Conservation (phyloP, 2,329 filamentous ascomycete species). For the Torrubiella hemipterigena region DNA sequence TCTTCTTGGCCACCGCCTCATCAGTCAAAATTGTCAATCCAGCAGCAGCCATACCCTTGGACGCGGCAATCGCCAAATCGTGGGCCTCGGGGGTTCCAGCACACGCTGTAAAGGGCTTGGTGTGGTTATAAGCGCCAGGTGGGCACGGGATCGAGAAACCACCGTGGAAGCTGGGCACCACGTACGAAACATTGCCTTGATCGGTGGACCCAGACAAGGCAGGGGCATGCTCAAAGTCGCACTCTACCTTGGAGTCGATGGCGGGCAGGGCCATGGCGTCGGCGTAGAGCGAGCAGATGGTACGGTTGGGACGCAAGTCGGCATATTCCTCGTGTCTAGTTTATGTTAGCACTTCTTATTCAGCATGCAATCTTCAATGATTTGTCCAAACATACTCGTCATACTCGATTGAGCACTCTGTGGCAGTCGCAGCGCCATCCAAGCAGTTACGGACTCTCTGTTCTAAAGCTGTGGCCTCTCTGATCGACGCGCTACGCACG, state of each 20-base stretch:
- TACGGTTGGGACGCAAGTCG: slow-evolving; percentile 3
- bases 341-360: too few relatives aligned
- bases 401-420: slow-evolving; percentile 15
- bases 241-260: slow-evolving; percentile 1
- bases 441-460: slow-evolving; percentile 22
- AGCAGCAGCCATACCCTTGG: slow-evolving; percentile 3
- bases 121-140: slow-evolving; percentile 3
- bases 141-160: slow-evolving; percentile 3
- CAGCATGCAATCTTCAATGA: too few relatives aligned
- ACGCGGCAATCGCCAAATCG: slow-evolving; percentile 1
- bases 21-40: slow-evolving; percentile 2
- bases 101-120: slow-evolving; percentile 4
- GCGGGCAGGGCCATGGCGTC: slow-evolving; percentile 3
- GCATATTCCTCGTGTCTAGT: slow-evolving; percentile 1
- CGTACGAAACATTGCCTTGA: slow-evolving; percentile 4
- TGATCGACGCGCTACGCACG: slow-evolving; percentile 21
- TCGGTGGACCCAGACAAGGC: slow-evolving; percentile 1
- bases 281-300: slow-evolving; percentile 3
- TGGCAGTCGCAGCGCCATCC: slow-evolving; percentile 20
- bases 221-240: slow-evolving; percentile 2
- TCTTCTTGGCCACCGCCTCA: background rate
- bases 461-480: slow-evolving; percentile 14
- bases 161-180: slow-evolving; percentile 3
- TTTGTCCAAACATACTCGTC: slow-evolving; percentile 8
- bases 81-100: slow-evolving; percentile 3